Evolutionary conservation across 2,329 filamentous ascomycete species (phyloP), one percentile per base, ranked within the genome.

Genomic region (Fusarium sp.): DNA sequence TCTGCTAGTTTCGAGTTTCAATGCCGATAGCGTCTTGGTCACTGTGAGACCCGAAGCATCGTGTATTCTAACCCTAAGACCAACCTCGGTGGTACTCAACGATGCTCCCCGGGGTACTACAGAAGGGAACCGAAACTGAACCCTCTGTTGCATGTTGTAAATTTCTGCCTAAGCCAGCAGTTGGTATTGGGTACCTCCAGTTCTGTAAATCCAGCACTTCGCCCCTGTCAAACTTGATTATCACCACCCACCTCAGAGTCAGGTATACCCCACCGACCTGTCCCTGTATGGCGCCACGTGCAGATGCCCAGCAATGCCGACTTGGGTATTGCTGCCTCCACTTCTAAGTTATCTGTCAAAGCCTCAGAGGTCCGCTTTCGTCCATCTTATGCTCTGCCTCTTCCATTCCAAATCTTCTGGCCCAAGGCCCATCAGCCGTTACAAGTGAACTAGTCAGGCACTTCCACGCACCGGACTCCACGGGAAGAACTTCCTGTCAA

Each of bases 201-300:
- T 48, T 57, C 44, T 44, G 42, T 54, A 48, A 50, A 50, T 47
- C 61, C 53, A 33, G 53, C 53, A 56, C 35, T 24, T 64, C 63
- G 57, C 61, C 56, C 65, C 61, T 64, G 65, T 62, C 66, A 68
- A 68, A 65, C 58, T 75, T 66, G 70, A 71, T 67, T 70, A 65
- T 61, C 69, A 65, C 67, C 61, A 64, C 64, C 61, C 61, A 69
- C 68, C 45, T 62, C 53, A 59, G 45, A 66, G 62, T 60, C 63
- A 45, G 55, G 59, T 53, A 50, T 62, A 70, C 74, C 74, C 75
- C 75, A 69, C 75, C 71, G 30, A 72, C 74, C 61, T 54, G 63
- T 53, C 68, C 75, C 72, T 67, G 59, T 77, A 76, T 77, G 75
- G 75, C 75, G 75, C 75, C 75, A 77, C 75, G 75, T 77, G 74